Conservation (phyloP, 2,329 filamentous ascomycete species). For the Zasmidium cellare region DNA sequence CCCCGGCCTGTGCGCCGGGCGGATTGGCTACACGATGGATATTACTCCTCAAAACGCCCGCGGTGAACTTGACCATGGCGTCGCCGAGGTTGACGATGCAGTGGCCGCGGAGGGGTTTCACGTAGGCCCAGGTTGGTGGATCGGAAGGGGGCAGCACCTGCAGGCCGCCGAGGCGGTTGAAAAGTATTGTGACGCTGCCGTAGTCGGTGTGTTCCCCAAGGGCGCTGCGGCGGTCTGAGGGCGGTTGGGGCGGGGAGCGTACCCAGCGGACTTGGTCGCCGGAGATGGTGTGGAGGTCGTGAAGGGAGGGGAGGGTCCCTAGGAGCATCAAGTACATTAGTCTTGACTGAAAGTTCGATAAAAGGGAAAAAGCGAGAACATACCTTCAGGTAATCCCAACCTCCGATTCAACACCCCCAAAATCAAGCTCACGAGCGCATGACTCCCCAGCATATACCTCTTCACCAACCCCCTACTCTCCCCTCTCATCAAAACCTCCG, state of each 20-base stretch:
- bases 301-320: slow-evolving; percentile 47
- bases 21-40: slow-evolving; percentile 52
- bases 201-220: slow-evolving; percentile 59
- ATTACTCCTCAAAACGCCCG: slow-evolving; percentile 34
- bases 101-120: slow-evolving; percentile 52
- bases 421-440: slow-evolving; percentile 48
- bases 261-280: slow-evolving; percentile 59
- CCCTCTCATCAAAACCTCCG: slow-evolving; percentile 40
- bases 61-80: slow-evolving; percentile 48
- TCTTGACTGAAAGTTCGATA: too few species aligned
- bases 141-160: slow-evolving; percentile 49
- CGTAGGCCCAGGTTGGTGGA: slow-evolving; percentile 50
- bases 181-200: slow-evolving; percentile 56
- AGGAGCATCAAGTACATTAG: too few species aligned
- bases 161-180: slow-evolving; percentile 57
- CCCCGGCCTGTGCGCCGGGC: slow-evolving; percentile 47
- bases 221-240: slow-evolving; percentile 41
- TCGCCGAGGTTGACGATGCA: slow-evolving; percentile 52
- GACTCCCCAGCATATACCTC: slow-evolving; percentile 48
- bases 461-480: slow-evolving; percentile 39
- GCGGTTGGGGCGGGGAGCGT: slow-evolving; percentile 49
- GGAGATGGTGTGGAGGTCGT: slow-evolving; percentile 43
- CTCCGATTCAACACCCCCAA: slow-evolving; percentile 46
- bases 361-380: too few species aligned
- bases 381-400: slow-evolving; percentile 39